Evolutionary conservation across 495 filamentous ascomycete genomes (phyloP).

Genomic region (Lophiotrema nucula): DNA sequence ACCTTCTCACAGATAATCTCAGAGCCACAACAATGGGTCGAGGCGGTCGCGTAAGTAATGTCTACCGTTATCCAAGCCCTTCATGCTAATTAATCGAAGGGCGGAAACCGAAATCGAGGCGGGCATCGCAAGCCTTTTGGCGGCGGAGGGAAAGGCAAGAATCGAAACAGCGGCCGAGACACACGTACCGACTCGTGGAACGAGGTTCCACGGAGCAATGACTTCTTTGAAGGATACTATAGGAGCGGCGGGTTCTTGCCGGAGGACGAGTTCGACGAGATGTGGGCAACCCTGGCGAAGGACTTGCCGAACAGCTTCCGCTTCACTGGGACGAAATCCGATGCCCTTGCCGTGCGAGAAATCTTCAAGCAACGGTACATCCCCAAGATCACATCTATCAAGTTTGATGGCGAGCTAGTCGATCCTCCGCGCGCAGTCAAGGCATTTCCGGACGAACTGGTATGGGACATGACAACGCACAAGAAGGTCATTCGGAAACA

Average conservation of each 20-base stretch:
- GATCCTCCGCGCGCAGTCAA: conserved; percentile 74
- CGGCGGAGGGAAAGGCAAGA: conserved; percentile 26
- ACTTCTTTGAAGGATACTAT: conserved; percentile 79
- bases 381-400: conserved; percentile 80
- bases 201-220: conserved; percentile 68
- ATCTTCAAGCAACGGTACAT: conserved; percentile 83
- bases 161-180: not conserved
- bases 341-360: conserved; percentile 78
- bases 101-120: conserved; percentile 19
- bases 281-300: conserved; percentile 75
- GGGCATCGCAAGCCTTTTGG: conserved; percentile 36
- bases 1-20: too few species aligned
- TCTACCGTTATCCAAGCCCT: too few species aligned
- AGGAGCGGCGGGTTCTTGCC: conserved; percentile 68
- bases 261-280: conserved; percentile 69
- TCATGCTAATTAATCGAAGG: not conserved
- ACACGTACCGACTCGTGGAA: conserved; percentile 26
- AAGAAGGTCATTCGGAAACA: conserved; percentile 91
- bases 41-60: not conserved
- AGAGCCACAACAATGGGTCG: too few species aligned
- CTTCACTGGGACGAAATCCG: conserved; percentile 58
- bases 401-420: conserved; percentile 73
- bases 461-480: conserved; percentile 94
- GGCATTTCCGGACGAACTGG: conserved; percentile 92
- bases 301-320: conserved; percentile 95